A percentile compares a stretch with the other conserved stretches of the same genome.
These are phyloP conservation scores for Tylopilus rubrobrunneus DNA, from an alignment of 768 basidiomycete genomes.

Conservation along the genomic window DNA sequence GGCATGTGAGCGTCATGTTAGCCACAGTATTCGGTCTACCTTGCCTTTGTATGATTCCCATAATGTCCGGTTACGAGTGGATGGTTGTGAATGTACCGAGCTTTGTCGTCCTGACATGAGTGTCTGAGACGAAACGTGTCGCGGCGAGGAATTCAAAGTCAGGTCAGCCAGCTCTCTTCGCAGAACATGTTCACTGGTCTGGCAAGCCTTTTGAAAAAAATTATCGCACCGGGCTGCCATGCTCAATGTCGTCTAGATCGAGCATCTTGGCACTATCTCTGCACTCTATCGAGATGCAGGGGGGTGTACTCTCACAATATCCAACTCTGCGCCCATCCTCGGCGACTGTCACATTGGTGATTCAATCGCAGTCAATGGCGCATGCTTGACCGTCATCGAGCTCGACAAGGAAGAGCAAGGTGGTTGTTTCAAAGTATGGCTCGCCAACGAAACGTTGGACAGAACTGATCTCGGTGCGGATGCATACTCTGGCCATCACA, in stretches of 20 bases:
- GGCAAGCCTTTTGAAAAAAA: conserved; percentile 39
- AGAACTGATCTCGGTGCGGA: conserved; percentile 82
- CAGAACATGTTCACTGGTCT: conserved; percentile 72
- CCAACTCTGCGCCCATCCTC: conserved; percentile 67
- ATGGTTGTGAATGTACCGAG: conserved; percentile 1
- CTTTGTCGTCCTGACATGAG: not conserved
- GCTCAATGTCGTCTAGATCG: conserved; percentile 55
- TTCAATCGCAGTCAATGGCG: conserved; percentile 87
- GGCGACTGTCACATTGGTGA: conserved; percentile 91
- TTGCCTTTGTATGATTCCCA: conserved; percentile 46
- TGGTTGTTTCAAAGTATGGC: conserved; percentile 90
- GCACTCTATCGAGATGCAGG: conserved; percentile 59
- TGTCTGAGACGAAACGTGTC: too few relatives aligned
- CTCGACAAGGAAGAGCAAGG: conserved; percentile 61
- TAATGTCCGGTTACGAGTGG: conserved; percentile 23
- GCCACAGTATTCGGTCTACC: conserved; percentile 2
- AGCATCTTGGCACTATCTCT: conserved; percentile 79
- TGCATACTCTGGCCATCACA: not conserved
- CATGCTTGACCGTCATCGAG: conserved; percentile 87
- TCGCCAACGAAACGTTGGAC: conserved; percentile 92
- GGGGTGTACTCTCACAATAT: conserved; percentile 82
- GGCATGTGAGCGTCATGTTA: conserved; percentile 10
- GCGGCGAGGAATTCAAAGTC: not conserved
- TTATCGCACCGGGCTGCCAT: not conserved
- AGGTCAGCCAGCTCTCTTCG: too few relatives aligned